A percentile compares a stretch with the other conserved stretches of the same genome.
Conservation (phyloP, 345 rosid genomes). For the Murraya koenigii region DNA sequence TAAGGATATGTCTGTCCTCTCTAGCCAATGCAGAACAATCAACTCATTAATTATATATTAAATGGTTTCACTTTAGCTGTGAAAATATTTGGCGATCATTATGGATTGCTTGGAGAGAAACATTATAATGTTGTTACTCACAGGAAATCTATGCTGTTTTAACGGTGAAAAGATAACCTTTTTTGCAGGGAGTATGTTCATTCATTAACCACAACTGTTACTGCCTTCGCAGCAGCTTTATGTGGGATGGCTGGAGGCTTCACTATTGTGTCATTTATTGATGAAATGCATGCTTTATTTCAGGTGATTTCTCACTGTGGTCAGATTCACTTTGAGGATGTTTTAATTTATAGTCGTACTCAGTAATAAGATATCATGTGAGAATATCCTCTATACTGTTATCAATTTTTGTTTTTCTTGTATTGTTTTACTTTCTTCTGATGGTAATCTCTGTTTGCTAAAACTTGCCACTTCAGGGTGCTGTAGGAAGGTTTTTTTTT, state of each 20-base stretch:
- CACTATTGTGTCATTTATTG: slow-evolving; percentile 43
- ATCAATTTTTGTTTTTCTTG: not conserved
- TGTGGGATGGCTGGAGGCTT: slow-evolving; percentile 58
- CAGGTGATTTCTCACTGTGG: slow-evolving; percentile 47
- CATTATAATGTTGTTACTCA: slow-evolving; percentile 9
- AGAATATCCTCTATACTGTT: not conserved
- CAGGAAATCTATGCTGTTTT: slow-evolving; percentile 5
- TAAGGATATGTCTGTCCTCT: not conserved
- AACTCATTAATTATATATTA: not conserved
- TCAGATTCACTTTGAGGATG: slow-evolving; percentile 5
- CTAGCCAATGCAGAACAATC: not conserved
- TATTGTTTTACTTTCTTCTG: too few species aligned
- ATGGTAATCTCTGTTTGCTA: not conserved
- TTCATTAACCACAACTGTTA: slow-evolving; percentile 45
- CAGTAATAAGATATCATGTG: not conserved
- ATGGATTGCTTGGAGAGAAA: slow-evolving; percentile 18
- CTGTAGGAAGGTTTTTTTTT: not conserved
- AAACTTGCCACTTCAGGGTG: not conserved
- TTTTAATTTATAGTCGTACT: not conserved
- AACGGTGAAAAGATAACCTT: slow-evolving; percentile 18
- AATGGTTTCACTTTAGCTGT: not conserved
- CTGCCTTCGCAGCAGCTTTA: slow-evolving; percentile 50
- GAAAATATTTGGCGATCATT: slow-evolving; percentile 3
- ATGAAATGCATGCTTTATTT: slow-evolving; percentile 54
- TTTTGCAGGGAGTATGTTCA: slow-evolving; percentile 68